Evolutionary conservation across 2,329 filamentous ascomycete species (phyloP).

Genomic region (Paracoccidioides lutzii): DNA sequence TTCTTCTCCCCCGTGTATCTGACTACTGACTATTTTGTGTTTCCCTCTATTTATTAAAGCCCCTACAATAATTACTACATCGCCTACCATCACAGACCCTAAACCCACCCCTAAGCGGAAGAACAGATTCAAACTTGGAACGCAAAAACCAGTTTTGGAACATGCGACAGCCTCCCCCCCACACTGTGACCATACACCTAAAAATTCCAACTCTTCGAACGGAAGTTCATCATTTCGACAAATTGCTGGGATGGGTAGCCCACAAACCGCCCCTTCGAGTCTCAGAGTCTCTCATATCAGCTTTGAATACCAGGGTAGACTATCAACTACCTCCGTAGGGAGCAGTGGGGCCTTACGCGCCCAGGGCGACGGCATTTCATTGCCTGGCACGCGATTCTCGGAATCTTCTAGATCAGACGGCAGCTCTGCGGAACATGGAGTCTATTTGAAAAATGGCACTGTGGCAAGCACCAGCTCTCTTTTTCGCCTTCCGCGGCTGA

Average conservation of each 20-base stretch:
- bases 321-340: slow-evolving; percentile 35
- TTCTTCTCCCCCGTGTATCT: no score
- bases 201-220: slow-evolving; percentile 1
- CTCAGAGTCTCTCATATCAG: slow-evolving; percentile 37
- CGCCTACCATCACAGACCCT: slow-evolving; percentile 58
- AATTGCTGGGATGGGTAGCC: slow-evolving; percentile 4
- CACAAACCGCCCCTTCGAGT: slow-evolving; percentile 18
- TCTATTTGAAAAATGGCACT: slow-evolving; percentile 52
- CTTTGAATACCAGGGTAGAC: slow-evolving; percentile 48
- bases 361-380: slow-evolving; percentile 52
- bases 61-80: slow-evolving; percentile 76
- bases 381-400: slow-evolving; percentile 54
- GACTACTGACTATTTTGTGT: slow-evolving; percentile 2
- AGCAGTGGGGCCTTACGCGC: slow-evolving; percentile 37
- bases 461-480: slow-evolving; percentile 56
- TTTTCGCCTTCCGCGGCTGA: slow-evolving; percentile 67
- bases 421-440: slow-evolving; percentile 56
- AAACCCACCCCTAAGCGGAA: slow-evolving; percentile 31
- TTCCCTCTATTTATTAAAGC: slow-evolving; percentile 16
- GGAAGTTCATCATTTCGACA: neutral
- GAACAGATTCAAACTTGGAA: slow-evolving; percentile 25
- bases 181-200: slow-evolving; percentile 4
- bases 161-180: slow-evolving; percentile 14
- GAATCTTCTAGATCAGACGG: slow-evolving; percentile 86
- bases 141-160: slow-evolving; percentile 23